A percentile compares a stretch with the other conserved stretches of the same genome.
Conservation (phyloP, 192 early-diverging fungal genomes). For the Oehlia diaphana region DNA sequence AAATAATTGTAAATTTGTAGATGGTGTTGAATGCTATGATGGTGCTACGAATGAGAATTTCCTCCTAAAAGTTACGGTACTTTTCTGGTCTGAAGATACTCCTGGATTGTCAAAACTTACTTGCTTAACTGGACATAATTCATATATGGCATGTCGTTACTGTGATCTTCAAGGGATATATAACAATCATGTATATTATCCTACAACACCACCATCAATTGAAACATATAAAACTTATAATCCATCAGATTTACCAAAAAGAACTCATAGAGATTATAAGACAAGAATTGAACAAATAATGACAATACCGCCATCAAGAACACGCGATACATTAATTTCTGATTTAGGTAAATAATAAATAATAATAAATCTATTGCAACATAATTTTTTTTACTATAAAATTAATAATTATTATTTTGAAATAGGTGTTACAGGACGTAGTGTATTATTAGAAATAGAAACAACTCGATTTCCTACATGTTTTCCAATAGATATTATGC, state of each 20-base stretch:
- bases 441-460: not conserved
- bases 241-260: not conserved
- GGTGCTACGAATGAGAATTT: not conserved
- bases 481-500: constrained; percentile 14
- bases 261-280: not conserved
- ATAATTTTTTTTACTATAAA: no score
- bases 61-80: not conserved
- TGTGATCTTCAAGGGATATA: not conserved
- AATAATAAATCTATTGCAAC: no score
- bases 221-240: not conserved
- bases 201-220: not conserved
- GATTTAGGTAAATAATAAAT: no score
- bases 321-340: not conserved
- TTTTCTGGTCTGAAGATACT: not conserved
- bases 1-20: not conserved
- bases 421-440: not conserved
- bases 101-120: not conserved
- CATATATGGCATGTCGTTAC: not conserved
- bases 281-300: not conserved
- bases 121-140: not conserved
- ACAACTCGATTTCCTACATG: not conserved
- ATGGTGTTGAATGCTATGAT: not conserved
- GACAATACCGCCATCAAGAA: not conserved
- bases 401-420: not conserved
- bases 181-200: constrained; percentile 1